These are phyloP conservation scores for Rhizoclosmatium globosum DNA, from an alignment of 192 early-diverging fungal species.

Conservation along the genomic window DNA sequence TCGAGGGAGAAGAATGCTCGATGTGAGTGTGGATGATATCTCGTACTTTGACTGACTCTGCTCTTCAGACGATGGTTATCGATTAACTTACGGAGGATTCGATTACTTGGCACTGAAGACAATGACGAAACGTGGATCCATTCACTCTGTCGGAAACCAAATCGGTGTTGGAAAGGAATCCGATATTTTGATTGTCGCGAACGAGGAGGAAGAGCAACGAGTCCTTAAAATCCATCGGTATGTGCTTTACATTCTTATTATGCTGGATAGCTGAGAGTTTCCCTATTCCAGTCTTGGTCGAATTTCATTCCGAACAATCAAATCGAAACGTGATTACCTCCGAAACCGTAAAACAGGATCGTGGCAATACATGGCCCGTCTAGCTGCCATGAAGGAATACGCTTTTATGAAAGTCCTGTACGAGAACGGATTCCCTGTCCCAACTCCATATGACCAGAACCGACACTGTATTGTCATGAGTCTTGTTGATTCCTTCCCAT, in stretches of 20 bases:
- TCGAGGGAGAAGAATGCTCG: constrained; percentile 82
- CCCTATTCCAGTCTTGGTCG: constrained; percentile 78
- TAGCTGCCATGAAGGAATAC: constrained; percentile 98
- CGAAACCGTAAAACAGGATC: constrained; percentile 92
- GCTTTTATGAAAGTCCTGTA: constrained; percentile 98
- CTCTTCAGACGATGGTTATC: constrained; percentile 87
- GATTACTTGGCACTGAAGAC: constrained; percentile 98
- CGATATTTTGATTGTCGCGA: constrained; percentile 96
- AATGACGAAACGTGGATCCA: constrained; percentile 82
- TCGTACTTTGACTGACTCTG: background rate
- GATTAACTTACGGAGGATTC: constrained; percentile 98
- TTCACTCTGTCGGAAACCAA: constrained; percentile 97
- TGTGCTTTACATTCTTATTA: background rate
- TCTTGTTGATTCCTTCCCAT: constrained; percentile 90
- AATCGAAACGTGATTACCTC: constrained; percentile 97
- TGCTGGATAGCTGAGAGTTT: background rate
- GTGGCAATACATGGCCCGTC: constrained; percentile 99
- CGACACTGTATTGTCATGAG: constrained; percentile 98
- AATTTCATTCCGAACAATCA: constrained; percentile 95
- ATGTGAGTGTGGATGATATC: constrained; percentile 41
- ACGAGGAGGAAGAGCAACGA: constrained; percentile 87
- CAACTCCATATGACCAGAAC: constrained; percentile 89
- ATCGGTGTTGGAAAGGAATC: constrained; percentile 99
- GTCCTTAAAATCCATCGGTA: constrained; percentile 96
- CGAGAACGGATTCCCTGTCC: constrained; percentile 97